Evolutionary conservation across 768 basidiomycete genomes (phyloP), one percentile per base, ranked within the genome.

Genomic region (Macrolepiota fuliginosa): DNA sequence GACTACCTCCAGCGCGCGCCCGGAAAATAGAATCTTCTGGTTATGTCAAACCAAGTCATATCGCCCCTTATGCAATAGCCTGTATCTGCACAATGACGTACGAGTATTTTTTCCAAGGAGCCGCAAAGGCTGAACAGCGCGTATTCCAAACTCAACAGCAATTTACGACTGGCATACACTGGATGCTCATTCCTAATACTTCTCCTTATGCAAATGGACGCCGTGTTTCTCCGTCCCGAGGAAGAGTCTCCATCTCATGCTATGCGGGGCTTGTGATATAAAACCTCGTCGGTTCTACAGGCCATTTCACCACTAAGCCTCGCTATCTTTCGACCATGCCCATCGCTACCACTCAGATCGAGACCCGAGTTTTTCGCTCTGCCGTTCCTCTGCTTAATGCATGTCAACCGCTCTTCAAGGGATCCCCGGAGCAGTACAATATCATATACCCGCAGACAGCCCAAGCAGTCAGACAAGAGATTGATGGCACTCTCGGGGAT

Each of bases 401-500:
- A 4, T 27, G 46, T 25, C 29, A 19, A 19, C 24, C 40, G 13
- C 13, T 46, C 39, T 45, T 61, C 40, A 61, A 54, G 42, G 42
- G 10, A 4, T 45, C 19, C 22, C 59, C 46, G 24, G 59, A 61
- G 17, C 24, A 61, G 17, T 54, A 46, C 19, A 61, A 61, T 35
- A 54, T 61, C 52, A 46, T 54, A 27, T 53, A 35, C 27, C 59
- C 59, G 10, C 42, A 61, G 39, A 42, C 54, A 40, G 40, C 53
- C 51, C 27, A 19, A 35, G 40, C 59, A 24, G 39, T 36, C n/a
- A 50, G 32, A 35, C 51, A 46, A 47, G 59, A 53, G 19, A 25
- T 46, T 4, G 35, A 17, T 17, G 59, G 52, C 32, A 13, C 29
- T 32, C 42, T 61, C 12, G 52, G 40, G 22, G 29, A 46, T 17